A percentile compares a stretch with the other conserved stretches of the same genome.
Evolutionary conservation across 2,329 filamentous ascomycete species (phyloP).

Genomic region (Pseudogymnoascus sp.): DNA sequence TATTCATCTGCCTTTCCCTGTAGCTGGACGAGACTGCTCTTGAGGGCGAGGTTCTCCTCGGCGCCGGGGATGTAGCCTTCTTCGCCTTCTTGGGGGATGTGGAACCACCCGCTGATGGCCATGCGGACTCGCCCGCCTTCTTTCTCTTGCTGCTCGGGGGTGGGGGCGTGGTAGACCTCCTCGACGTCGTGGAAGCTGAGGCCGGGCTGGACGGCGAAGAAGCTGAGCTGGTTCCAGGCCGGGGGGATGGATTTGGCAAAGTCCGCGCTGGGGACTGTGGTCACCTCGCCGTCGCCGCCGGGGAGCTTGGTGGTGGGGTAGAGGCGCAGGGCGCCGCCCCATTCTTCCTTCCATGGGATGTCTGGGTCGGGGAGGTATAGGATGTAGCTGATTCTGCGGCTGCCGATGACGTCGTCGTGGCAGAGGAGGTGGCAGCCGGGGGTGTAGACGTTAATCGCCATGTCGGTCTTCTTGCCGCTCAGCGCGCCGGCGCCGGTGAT

Average conservation of each 20-base stretch:
- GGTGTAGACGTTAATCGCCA: constrained; percentile 98
- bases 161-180: constrained; percentile 76
- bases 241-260: constrained; percentile 78
- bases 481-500: constrained; percentile 82
- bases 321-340: constrained; percentile 85
- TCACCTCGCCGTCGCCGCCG: constrained; percentile 62
- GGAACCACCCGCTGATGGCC: constrained; percentile 98
- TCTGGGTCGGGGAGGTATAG: constrained; percentile 93
- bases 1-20: constrained; percentile 87
- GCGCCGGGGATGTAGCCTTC: constrained; percentile 83
- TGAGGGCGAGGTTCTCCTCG: constrained; percentile 79
- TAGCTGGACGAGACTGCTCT: constrained; percentile 85
- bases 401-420: constrained; percentile 99
- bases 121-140: constrained; percentile 78
- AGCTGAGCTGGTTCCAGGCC: constrained; percentile 94
- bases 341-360: constrained; percentile 78
- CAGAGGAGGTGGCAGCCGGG: constrained; percentile 92
- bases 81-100: constrained; percentile 91
- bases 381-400: constrained; percentile 90
- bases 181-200: constrained; percentile 99
- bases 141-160: constrained; percentile 51
- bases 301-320: constrained; percentile 63
- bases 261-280: constrained; percentile 73
- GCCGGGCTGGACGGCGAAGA: constrained; percentile 97
- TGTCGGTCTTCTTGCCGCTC: constrained; percentile 91